Conservation (phyloP, 306 rosid genomes). For the Quercus engelmannii region DNA sequence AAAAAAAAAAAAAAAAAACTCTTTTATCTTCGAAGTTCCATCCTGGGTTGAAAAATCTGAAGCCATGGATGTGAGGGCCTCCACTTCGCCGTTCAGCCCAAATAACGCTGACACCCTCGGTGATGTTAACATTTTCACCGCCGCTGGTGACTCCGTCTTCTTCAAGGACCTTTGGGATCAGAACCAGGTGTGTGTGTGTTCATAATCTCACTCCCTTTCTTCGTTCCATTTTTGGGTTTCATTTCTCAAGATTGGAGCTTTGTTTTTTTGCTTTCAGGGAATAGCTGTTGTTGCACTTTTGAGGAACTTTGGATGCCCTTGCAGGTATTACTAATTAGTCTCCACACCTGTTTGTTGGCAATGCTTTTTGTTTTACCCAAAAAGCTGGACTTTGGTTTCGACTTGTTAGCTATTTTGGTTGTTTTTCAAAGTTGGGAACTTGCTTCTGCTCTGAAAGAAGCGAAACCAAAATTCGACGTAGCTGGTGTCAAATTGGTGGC, state of each 20-base stretch:
- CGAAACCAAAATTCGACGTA: slow-evolving; percentile 61
- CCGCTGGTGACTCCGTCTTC: slow-evolving; percentile 55
- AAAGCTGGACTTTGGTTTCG: background rate
- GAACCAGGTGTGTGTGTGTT: slow-evolving; percentile 35
- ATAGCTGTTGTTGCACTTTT: slow-evolving; percentile 80
- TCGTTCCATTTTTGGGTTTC: background rate
- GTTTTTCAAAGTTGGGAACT: slow-evolving; percentile 68
- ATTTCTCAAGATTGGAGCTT: background rate
- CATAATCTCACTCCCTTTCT: background rate
- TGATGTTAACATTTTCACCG: slow-evolving; percentile 55
- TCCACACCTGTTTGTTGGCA: background rate
- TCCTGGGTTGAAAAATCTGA: background rate
- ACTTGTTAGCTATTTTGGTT: slow-evolving; percentile 11
- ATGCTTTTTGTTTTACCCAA: background rate
- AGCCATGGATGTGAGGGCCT: slow-evolving; percentile 45
- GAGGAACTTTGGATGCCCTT: slow-evolving; percentile 88
- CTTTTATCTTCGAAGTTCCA: no score
- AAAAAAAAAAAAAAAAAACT: no score
- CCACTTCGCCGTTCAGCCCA: slow-evolving; percentile 29
- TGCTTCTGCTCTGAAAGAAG: slow-evolving; percentile 68
- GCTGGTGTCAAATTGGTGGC: slow-evolving; percentile 79
- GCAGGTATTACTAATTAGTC: slow-evolving; percentile 45
- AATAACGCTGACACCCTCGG: slow-evolving; percentile 38
- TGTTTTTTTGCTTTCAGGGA: slow-evolving; percentile 45
- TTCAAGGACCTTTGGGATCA: slow-evolving; percentile 75